phyloP scores from a whole-genome alignment of 129 eudicot genomes.

The Silybum marianum region DNA sequence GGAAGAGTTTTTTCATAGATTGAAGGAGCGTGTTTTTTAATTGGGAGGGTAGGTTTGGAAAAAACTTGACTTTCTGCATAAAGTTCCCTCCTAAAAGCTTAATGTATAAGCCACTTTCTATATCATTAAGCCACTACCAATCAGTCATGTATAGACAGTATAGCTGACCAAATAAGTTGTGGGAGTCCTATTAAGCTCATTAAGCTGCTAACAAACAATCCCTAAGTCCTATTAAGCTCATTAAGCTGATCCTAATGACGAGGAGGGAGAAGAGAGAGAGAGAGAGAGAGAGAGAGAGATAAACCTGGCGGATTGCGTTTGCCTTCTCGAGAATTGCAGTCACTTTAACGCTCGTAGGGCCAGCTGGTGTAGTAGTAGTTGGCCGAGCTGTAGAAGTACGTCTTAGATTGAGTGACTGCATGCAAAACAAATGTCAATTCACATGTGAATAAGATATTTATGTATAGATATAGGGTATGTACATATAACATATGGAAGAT shows the following conservation, averaged over 20 bases:
- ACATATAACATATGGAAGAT: constrained; percentile 13
- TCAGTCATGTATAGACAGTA: no score
- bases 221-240: neutral
- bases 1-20: no score
- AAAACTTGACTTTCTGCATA: no score
- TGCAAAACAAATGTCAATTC: constrained; percentile 2
- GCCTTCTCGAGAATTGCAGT: constrained; percentile 88
- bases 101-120: no score
- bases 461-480: constrained; percentile 11
- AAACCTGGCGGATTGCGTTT: constrained; percentile 86
- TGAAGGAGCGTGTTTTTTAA: no score
- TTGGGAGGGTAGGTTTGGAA: no score
- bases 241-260: neutral
- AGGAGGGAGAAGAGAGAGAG: neutral
- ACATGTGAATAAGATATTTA: neutral
- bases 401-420: constrained; percentile 79
- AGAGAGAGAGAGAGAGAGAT: constrained; percentile 11
- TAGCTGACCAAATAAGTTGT: no score
- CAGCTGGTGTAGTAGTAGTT: constrained; percentile 41
- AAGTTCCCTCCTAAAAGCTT: no score
- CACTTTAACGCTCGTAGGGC: constrained; percentile 50
- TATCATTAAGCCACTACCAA: no score
- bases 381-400: constrained; percentile 55
- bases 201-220: no score
- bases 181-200: no score